These are phyloP conservation scores for Furcasterigmium sp. DNA, from an alignment of 2,329 filamentous ascomycete species.

Conservation along the genomic window DNA sequence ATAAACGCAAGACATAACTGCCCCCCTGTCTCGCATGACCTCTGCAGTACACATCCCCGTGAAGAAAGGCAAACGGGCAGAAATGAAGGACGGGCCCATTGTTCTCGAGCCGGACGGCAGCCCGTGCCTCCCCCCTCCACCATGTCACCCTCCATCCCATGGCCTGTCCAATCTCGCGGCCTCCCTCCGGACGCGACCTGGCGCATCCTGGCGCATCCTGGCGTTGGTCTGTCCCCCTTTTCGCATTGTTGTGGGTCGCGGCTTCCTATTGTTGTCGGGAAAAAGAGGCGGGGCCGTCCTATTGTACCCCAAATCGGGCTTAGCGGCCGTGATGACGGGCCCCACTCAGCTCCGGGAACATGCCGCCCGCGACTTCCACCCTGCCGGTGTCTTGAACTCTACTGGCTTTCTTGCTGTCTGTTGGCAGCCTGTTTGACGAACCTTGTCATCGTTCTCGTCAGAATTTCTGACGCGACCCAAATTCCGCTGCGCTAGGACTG, in stretches of 20 bases:
- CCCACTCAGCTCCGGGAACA: not conserved
- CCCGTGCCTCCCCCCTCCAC: not conserved
- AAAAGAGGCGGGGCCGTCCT: not conserved
- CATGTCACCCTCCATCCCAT: too few relatives aligned
- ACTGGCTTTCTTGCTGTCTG: too few relatives aligned
- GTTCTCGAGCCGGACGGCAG: not conserved
- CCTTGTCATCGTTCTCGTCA: too few relatives aligned
- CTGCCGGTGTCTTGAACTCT: not conserved
- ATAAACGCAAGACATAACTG: not conserved
- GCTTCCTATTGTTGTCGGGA: conserved; percentile 9
- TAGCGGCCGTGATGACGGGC: not conserved
- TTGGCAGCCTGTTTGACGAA: too few relatives aligned
- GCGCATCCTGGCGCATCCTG: not conserved
- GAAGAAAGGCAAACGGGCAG: not conserved
- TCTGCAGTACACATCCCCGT: too few relatives aligned
- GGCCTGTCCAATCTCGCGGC: too few relatives aligned
- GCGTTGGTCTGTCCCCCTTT: conserved; percentile 1
- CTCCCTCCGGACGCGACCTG: not conserved
- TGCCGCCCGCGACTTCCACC: not conserved
- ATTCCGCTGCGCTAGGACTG: too few relatives aligned
- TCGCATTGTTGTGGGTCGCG: conserved; percentile 4
- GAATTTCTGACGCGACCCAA: too few relatives aligned
- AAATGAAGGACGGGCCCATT: not conserved
- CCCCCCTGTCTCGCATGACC: not conserved
- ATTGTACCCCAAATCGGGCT: conserved; percentile 2